Evolutionary conservation across 345 rosid genomes (phyloP), one percentile per base, ranked within the genome.

Genomic region (Conringia planisiliqua): DNA sequence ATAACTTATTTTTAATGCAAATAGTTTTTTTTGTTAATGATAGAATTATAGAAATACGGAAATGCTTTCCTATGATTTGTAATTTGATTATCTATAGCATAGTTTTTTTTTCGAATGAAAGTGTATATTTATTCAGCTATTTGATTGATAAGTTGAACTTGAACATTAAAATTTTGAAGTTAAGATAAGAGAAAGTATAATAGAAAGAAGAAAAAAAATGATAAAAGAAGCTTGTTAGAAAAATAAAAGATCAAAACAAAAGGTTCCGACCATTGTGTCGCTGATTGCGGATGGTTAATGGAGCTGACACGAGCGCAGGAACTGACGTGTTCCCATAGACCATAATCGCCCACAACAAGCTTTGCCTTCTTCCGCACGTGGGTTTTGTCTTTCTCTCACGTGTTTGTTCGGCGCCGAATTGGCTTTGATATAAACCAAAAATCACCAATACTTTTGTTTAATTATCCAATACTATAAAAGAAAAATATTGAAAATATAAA

Each of bases 381-480:
- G 24, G 0, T 43, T 76, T 76, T 76, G 80, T 76, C 75, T 67
- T 69, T 52, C 61, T 68, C 74, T 76, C 79, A 76, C 79, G 65
- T 76, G 74, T 42, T 51, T 51, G 74, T 69, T 54, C 70, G 50
- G 79, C 74, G 79, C 79, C 74, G 63, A 68, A 42, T 76, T 17
- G 20, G 39, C 74, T 36, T 42, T 68, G 62, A 13, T 48, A 57
- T 65, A 64, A 16, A 22, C 38, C 42, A 66, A 7, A 58, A 36
- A 18, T 55, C 27, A 50, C 14, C 13, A 9, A 36, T 46, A 24
- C 32, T 48, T 24, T 36, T 44, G 30, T 24, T 65, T 36, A 44
- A 0, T 26, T 42, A 7, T 17, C 52, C 29, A 46, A 64, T 44
- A 44, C 58, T 44, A 44, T 58, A 16, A 44, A 58, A 4, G 2